Base-by-base conservation (phyloP, 2,329 filamentous ascomycete genomes). In the Cercospora zeae-maydis region DNA sequence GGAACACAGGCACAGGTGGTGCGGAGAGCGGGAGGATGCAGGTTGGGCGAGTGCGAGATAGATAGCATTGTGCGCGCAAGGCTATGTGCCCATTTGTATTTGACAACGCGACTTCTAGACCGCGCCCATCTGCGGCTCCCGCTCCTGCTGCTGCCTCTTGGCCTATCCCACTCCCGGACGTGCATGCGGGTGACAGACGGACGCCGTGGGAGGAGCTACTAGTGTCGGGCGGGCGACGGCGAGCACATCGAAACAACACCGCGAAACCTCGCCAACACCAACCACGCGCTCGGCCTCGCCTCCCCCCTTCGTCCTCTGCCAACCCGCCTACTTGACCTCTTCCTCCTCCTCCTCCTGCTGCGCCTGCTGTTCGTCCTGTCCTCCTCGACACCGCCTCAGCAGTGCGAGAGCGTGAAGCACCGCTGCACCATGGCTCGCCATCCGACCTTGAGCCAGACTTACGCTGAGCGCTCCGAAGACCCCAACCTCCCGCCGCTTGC, bases 401-500 rank as follows among this genome's bases (percentile, higher is more conserved):
- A 45, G 39, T 19, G 16, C 39, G 39, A 45, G 16, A 45, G 39
- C 39, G 21, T 24, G 10, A 10, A 21, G 16, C 39, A 45, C 39
- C n/a, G 14, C 36, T n/a, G 45, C 45, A 27, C 34, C 61, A 68
- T 68, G 69, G 54, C 63, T 47, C 54, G 63, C 37, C 75, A 81
- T 75, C 73, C 77, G 63, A 78, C 78, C 67, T 73, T 74, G 69
- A 76, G 74, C 36, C 73, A 77, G 65, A 73, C 77, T 59, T 83
- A 81, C 74, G 74, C 75, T 59, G 75, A 79, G 64, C 80, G 81
- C 63, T 78, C 81, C 51, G 71, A 75, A 14, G 73, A 78, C 30
- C 73, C 78, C 33, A 75, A 75, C 51, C 76, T 77, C 37, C 76
- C 77, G 2, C 78, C 80, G 2, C 75, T 83, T 49, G 78, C 80